These are phyloP conservation scores for Colletotrichum sp. DNA, from an alignment of 2,329 filamentous ascomycete genomes.

Conservation along the genomic window DNA sequence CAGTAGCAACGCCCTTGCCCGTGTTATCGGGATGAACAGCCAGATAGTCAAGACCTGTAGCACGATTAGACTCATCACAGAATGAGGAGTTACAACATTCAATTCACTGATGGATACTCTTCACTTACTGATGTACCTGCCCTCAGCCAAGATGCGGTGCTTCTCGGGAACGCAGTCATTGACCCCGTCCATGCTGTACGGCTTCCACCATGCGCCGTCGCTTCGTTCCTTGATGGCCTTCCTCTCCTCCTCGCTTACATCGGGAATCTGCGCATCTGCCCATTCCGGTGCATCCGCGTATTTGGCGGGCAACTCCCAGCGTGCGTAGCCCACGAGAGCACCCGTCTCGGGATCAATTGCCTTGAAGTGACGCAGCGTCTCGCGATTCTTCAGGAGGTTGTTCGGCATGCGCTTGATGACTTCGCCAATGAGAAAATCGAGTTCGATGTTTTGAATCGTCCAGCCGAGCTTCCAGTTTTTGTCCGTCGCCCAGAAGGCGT, in stretches of 20 bases:
- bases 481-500: slow-evolving; percentile 27
- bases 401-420: slow-evolving; percentile 20
- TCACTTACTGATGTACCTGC: slow-evolving; percentile 21
- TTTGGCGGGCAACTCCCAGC: slow-evolving; percentile 24
- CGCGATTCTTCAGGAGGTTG: slow-evolving; percentile 22
- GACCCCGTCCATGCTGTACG: neutral
- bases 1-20: slow-evolving; percentile 29
- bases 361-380: slow-evolving; percentile 24
- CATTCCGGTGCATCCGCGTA: slow-evolving; percentile 3
- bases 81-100: neutral
- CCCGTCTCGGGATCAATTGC: slow-evolving; percentile 27
- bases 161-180: slow-evolving; percentile 13
- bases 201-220: slow-evolving; percentile 16
- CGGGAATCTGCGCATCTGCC: slow-evolving; percentile 18
- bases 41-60: slow-evolving; percentile 29
- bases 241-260: slow-evolving; percentile 17
- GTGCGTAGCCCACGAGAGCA: slow-evolving; percentile 26
- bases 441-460: neutral
- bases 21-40: slow-evolving; percentile 32
- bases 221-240: neutral
- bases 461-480: slow-evolving; percentile 26
- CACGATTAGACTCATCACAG: neutral
- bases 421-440: slow-evolving; percentile 19
- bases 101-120: neutral
- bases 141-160: neutral